Conservation (phyloP, 2,329 filamentous ascomycete species). For the Ilyonectria robusta region DNA sequence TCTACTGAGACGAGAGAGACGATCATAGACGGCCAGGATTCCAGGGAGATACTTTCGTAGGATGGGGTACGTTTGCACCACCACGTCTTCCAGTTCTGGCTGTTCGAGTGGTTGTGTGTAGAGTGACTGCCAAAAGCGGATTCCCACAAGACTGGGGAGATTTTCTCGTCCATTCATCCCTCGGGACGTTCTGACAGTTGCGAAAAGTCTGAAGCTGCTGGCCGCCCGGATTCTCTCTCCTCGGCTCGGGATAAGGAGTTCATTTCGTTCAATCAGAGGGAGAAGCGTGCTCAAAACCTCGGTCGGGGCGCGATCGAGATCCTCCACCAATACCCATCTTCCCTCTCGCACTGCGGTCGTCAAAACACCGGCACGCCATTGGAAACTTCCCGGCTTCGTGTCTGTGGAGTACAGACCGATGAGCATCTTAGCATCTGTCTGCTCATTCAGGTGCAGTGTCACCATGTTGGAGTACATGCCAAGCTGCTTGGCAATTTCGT, state of each 20-base stretch:
- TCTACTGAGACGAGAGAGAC: conserved; percentile 66
- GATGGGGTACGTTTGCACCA: conserved; percentile 78
- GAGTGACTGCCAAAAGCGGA: conserved; percentile 89
- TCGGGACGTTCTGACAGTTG: conserved; percentile 85
- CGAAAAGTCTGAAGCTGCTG: conserved; percentile 90
- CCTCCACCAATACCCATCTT: conserved; percentile 97
- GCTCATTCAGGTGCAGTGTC: conserved; percentile 96
- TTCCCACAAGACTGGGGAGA: conserved; percentile 82
- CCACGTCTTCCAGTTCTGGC: conserved; percentile 81
- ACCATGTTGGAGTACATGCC: conserved; percentile 88
- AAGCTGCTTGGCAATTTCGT: conserved; percentile 84
- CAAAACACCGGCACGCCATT: conserved; percentile 92
- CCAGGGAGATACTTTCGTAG: conserved; percentile 74
- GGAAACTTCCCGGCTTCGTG: conserved; percentile 88
- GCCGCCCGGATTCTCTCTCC: conserved; percentile 88
- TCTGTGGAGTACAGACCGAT: conserved; percentile 95
- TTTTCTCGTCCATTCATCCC: conserved; percentile 78
- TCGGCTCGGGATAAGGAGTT: conserved; percentile 89
- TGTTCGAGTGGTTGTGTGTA: conserved; percentile 75
- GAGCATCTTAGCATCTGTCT: conserved; percentile 97
- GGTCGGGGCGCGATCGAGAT: conserved; percentile 93
- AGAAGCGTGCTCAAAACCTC: conserved; percentile 95
- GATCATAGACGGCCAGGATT: conserved; percentile 72
- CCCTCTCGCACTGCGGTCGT: conserved; percentile 95
- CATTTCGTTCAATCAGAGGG: conserved; percentile 92